Evolutionary conservation across 768 basidiomycete genomes (phyloP).

Genomic region (Melanogaster broomeanus): DNA sequence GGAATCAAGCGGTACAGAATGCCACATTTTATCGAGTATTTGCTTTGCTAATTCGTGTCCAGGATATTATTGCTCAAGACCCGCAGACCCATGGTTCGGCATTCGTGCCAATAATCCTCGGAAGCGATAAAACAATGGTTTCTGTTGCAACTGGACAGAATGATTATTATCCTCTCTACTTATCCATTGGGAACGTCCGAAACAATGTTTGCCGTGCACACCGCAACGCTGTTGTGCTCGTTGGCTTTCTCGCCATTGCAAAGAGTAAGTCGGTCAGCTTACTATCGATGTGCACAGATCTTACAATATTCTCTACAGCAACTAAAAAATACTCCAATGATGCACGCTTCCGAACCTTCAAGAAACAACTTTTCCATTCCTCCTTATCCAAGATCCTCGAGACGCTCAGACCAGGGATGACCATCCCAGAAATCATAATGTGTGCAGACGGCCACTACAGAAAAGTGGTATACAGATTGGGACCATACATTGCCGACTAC

Average conservation of each 20-base stretch:
- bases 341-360: neutral
- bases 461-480: neutral
- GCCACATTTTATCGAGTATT: neutral
- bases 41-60: slow-evolving; percentile 28
- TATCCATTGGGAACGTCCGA: slow-evolving; percentile 11
- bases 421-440: neutral
- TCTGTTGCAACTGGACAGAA: slow-evolving; percentile 11
- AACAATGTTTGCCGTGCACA: slow-evolving; percentile 8
- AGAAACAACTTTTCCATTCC: neutral
- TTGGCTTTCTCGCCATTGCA: slow-evolving; percentile 19
- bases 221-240: slow-evolving; percentile 3
- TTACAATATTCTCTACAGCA: too few species aligned
- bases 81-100: slow-evolving; percentile 11
- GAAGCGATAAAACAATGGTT: slow-evolving; percentile 11
- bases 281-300: neutral
- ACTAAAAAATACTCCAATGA: too few species aligned
- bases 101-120: slow-evolving; percentile 7
- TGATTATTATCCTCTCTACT: slow-evolving; percentile 11
- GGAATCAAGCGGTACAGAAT: too few species aligned
- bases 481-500: neutral
- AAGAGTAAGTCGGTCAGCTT: slow-evolving; percentile 26
- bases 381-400: neutral
- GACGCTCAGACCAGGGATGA: neutral
- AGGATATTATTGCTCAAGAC: slow-evolving; percentile 27
- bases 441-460: neutral